These are phyloP conservation scores for Apiospora rasikravindrae DNA, from an alignment of 2,329 filamentous ascomycete genomes.

Conservation along the genomic window DNA sequence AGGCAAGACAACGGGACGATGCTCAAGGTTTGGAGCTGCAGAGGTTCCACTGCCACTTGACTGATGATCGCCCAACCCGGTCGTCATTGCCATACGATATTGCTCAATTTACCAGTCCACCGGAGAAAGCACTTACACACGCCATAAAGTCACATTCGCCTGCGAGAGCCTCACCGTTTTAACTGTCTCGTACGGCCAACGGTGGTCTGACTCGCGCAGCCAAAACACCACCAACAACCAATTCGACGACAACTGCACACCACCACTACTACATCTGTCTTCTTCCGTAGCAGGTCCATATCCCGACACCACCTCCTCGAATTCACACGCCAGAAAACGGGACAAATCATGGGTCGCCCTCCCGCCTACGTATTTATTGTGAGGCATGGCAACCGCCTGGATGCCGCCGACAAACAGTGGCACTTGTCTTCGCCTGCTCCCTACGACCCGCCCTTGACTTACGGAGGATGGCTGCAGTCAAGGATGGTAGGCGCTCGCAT, in stretches of 20 bases:
- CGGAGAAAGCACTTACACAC: background rate
- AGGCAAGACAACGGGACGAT: conserved; percentile 15
- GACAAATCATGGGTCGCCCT: conserved; percentile 49
- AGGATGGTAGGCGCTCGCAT: conserved; percentile 83
- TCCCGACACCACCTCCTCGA: background rate
- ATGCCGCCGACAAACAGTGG: conserved; percentile 95
- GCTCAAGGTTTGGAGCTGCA: conserved; percentile 12
- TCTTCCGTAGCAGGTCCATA: background rate
- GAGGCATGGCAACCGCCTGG: conserved; percentile 89
- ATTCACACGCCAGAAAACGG: background rate
- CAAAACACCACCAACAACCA: background rate
- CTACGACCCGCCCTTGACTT: conserved; percentile 94
- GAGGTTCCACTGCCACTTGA: conserved; percentile 12
- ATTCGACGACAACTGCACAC: background rate
- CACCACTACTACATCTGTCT: background rate
- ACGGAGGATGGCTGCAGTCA: conserved; percentile 90
- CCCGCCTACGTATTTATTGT: conserved; percentile 58
- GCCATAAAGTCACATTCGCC: background rate
- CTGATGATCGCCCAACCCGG: conserved; percentile 14
- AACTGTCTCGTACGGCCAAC: conserved; percentile 11
- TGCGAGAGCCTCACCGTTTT: background rate
- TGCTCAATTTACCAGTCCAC: conserved; percentile 4
- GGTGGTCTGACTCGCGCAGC: conserved; percentile 9
- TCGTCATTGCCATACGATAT: conserved; percentile 6
- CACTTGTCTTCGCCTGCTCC: conserved; percentile 90